Evolutionary conservation across 192 early-diverging fungal species (phyloP).

Genomic region (Podila epigama): DNA sequence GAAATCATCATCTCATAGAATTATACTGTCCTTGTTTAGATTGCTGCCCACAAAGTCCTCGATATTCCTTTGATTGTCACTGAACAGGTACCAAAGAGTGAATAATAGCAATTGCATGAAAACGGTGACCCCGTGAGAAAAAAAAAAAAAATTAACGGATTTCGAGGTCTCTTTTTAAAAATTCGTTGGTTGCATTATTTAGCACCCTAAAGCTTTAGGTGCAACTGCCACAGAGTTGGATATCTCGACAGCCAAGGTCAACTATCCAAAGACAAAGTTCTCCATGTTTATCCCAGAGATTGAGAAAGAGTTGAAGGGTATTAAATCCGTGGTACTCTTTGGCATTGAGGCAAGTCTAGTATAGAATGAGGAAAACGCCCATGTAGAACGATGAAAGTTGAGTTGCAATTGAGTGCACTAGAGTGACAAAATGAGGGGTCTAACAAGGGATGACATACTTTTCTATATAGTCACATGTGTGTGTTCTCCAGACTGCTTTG

Average conservation of each 20-base stretch:
- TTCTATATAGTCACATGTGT: conserved; percentile 82
- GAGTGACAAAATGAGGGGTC: not conserved
- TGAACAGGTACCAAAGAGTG: conserved; percentile 89
- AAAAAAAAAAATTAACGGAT: too few relatives aligned
- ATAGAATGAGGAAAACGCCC: too few relatives aligned
- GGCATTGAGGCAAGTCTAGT: conserved; percentile 93
- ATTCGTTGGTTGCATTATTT: conserved; percentile 12
- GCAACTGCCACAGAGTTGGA: conserved; percentile 80
- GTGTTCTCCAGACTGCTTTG: conserved; percentile 93
- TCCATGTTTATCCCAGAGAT: conserved; percentile 84
- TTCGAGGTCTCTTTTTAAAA: not conserved
- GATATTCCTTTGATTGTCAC: conserved; percentile 89
- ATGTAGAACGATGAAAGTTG: not conserved
- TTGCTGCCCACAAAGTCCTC: conserved; percentile 74
- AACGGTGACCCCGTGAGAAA: conserved; percentile 23
- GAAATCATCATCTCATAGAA: too few relatives aligned
- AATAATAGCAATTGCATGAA: not conserved
- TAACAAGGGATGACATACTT: not conserved
- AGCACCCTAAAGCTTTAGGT: conserved; percentile 68
- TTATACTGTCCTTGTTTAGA: too few relatives aligned
- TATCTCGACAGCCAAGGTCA: conserved; percentile 64
- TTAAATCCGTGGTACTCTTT: conserved; percentile 81
- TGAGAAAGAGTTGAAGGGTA: conserved; percentile 56
- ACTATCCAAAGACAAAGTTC: conserved; percentile 84
- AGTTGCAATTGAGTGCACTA: not conserved